phyloP scores from a whole-genome alignment of 352 stramenopile genomes.

The Pythium volutum region DNA sequence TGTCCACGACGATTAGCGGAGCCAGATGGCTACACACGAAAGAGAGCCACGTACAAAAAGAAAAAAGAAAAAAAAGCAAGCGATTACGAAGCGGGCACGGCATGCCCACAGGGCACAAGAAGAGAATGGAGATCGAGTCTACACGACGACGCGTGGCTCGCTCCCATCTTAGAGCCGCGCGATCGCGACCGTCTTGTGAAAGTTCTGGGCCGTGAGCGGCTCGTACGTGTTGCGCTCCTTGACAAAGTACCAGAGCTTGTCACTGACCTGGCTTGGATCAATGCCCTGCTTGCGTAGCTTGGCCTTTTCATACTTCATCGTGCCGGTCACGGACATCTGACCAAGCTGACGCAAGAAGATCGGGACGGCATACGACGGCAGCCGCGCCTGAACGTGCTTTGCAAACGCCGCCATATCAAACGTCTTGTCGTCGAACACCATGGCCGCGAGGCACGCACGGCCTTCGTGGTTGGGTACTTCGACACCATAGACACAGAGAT shows the following conservation, averaged over 20 bases:
- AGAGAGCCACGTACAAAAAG: too few relatives aligned
- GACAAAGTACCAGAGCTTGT: slow-evolving; percentile 65
- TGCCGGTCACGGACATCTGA: slow-evolving; percentile 81
- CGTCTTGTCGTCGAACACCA: slow-evolving; percentile 67
- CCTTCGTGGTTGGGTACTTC: slow-evolving; percentile 73
- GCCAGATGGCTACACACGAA: too few relatives aligned
- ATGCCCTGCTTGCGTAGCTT: slow-evolving; percentile 83
- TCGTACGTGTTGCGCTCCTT: slow-evolving; percentile 48
- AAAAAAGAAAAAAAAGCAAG: too few relatives aligned
- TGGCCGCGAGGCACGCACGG: slow-evolving; percentile 77
- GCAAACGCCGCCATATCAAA: slow-evolving; percentile 64
- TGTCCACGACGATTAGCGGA: too few relatives aligned
- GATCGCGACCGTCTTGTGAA: slow-evolving; percentile 29
- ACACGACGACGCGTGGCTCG: too few relatives aligned
- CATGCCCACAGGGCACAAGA: too few relatives aligned
- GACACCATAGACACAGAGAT: slow-evolving; percentile 76
- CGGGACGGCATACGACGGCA: slow-evolving; percentile 76
- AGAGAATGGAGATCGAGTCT: too few relatives aligned
- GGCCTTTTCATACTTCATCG: slow-evolving; percentile 92
- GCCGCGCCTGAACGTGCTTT: slow-evolving; percentile 36
- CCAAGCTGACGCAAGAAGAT: slow-evolving; percentile 80
- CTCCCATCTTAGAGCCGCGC: background rate
- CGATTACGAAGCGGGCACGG: too few relatives aligned
- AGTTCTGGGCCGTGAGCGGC: slow-evolving; percentile 47
- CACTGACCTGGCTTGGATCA: slow-evolving; percentile 49